Percentiles rank a stretch among this genome's conserved stretches.
phyloP scores from a whole-genome alignment of 2,329 filamentous ascomycete genomes.

The Calonectria pseudoturangicola region DNA sequence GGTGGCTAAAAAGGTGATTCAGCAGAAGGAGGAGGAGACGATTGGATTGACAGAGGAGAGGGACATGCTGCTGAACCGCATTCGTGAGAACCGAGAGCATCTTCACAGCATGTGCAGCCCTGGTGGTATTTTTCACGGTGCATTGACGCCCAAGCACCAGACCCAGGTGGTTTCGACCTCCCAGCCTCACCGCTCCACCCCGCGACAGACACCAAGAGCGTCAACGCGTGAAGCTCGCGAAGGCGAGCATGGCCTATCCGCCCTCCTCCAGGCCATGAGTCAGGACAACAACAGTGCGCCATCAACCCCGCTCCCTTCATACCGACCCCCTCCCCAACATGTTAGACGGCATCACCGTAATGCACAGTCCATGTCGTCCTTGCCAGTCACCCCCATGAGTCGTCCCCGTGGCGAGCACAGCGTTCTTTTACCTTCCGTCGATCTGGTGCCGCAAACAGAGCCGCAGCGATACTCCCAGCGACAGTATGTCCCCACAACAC shows the following conservation, averaged over 20 bases:
- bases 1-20: constrained; percentile 85
- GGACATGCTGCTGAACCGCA: constrained; percentile 85
- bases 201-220: constrained; percentile 70
- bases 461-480: constrained; percentile 66
- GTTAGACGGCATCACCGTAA: constrained; percentile 81
- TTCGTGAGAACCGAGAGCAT: constrained; percentile 92
- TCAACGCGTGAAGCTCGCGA: constrained; percentile 66
- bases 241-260: constrained; percentile 81
- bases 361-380: constrained; percentile 88
- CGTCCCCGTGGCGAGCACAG: constrained; percentile 69
- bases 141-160: constrained; percentile 75
- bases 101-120: constrained; percentile 87
- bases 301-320: constrained; percentile 76
- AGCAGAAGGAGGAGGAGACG: constrained; percentile 85
- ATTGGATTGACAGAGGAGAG: constrained; percentile 84
- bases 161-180: constrained; percentile 62
- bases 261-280: constrained; percentile 86
- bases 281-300: constrained; percentile 83
- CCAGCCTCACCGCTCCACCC: constrained; percentile 67
- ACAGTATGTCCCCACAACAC: constrained; percentile 68
- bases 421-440: constrained; percentile 76
- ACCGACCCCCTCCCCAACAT: constrained; percentile 68
- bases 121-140: constrained; percentile 79
- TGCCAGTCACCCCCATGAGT: constrained; percentile 84
- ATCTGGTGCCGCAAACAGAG: constrained; percentile 78